Percentiles rank a stretch among this genome's conserved stretches.
Conservation (phyloP, 495 filamentous ascomycete species). For the Elaphomyces granulatus region DNA sequence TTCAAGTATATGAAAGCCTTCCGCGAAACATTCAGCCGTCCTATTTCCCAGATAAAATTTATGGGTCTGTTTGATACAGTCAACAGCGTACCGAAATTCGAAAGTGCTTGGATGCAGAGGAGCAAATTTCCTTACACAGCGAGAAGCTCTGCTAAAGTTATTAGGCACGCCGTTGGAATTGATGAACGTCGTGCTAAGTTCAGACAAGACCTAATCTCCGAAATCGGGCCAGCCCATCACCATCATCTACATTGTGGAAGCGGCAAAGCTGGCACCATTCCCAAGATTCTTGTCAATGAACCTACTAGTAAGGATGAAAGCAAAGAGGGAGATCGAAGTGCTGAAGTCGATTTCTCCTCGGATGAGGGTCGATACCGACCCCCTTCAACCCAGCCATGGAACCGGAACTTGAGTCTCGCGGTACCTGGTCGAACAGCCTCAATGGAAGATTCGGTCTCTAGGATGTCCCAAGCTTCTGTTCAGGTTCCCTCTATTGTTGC, state of each 20-base stretch:
- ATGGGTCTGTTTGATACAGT: slow-evolving; percentile 43
- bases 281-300: slow-evolving; percentile 20
- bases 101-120: slow-evolving; percentile 74
- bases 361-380: slow-evolving; percentile 18
- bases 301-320: slow-evolving; percentile 1
- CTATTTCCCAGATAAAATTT: slow-evolving; percentile 50
- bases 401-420: slow-evolving; percentile 14
- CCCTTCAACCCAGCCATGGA: slow-evolving; percentile 4
- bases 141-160: slow-evolving; percentile 53
- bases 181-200: slow-evolving; percentile 63
- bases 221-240: slow-evolving; percentile 13
- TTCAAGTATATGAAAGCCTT: slow-evolving; percentile 71
- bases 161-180: slow-evolving; percentile 61
- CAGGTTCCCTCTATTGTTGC: slow-evolving; percentile 15
- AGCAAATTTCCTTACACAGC: slow-evolving; percentile 75
- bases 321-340: slow-evolving; percentile 3
- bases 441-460: slow-evolving; percentile 23
- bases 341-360: background rate
- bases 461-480: slow-evolving; percentile 26
- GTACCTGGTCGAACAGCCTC: slow-evolving; percentile 17
- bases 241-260: slow-evolving; percentile 10
- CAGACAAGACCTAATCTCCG: slow-evolving; percentile 57
- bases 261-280: slow-evolving; percentile 15
- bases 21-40: slow-evolving; percentile 70
- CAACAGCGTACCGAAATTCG: slow-evolving; percentile 70